phyloP scores from a whole-genome alignment of 352 stramenopile species.

The Globisporangium heterothallicum region DNA sequence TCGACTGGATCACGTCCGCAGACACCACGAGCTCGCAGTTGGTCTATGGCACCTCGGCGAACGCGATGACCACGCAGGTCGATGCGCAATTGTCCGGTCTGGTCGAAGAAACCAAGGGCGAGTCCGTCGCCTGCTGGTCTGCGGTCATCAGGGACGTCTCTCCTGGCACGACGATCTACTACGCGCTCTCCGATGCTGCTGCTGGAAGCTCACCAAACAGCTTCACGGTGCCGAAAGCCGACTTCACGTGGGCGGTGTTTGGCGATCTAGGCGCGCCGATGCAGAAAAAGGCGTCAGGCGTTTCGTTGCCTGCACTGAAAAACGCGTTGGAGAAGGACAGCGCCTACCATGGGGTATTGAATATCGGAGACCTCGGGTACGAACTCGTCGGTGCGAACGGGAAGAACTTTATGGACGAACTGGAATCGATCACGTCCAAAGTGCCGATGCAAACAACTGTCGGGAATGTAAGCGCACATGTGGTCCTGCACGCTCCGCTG shows the following conservation, averaged over 20 bases:
- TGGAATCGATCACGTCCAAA: constrained; percentile 46
- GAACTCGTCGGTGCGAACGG: constrained; percentile 55
- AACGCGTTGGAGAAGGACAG: constrained; percentile 26
- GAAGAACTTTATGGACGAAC: constrained; percentile 69
- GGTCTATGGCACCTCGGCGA: constrained; percentile 34
- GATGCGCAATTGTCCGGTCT: constrained; percentile 26
- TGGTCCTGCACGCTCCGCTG: no score
- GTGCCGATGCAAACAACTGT: constrained; percentile 74
- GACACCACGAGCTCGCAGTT: constrained; percentile 29
- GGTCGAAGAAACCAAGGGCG: constrained; percentile 39
- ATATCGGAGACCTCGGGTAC: constrained; percentile 71
- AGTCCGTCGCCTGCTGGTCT: constrained; percentile 51
- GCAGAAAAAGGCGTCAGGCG: constrained; percentile 44
- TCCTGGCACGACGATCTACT: constrained; percentile 48
- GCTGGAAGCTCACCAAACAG: constrained; percentile 18
- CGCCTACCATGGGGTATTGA: constrained; percentile 54
- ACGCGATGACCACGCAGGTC: constrained; percentile 27
- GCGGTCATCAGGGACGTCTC: constrained; percentile 41
- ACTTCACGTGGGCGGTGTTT: constrained; percentile 74
- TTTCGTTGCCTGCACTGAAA: constrained; percentile 64
- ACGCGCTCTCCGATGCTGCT: constrained; percentile 33
- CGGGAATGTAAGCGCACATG: constrained; percentile 55
- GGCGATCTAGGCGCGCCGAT: constrained; percentile 57
- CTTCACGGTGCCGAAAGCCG: constrained; percentile 38
- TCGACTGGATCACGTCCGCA: constrained; percentile 61